phyloP scores from a whole-genome alignment of 1,284 basidiomycete genomes.

The Puccinia novopanici region DNA sequence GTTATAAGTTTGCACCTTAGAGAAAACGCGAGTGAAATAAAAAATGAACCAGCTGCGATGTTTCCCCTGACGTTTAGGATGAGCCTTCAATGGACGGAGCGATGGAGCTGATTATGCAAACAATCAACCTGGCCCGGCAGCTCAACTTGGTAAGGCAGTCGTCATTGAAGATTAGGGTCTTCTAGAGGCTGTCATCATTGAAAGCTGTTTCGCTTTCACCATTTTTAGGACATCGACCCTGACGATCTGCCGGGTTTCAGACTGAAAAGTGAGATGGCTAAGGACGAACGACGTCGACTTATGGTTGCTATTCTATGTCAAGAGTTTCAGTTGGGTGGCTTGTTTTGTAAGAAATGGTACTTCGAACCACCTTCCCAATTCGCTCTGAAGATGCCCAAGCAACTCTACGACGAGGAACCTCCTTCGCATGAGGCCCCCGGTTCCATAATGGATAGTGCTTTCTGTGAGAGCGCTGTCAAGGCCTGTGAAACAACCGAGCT shows the following conservation, averaged over 20 bases:
- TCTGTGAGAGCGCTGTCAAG: neutral
- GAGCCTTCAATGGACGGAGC: constrained; percentile 25
- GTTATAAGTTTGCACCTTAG: neutral
- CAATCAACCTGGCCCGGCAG: constrained; percentile 22
- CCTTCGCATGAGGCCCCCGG: neutral
- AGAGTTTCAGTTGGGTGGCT: constrained; percentile 39
- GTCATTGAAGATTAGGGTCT: neutral
- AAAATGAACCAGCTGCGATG: too few relatives aligned
- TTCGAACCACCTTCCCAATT: constrained; percentile 32
- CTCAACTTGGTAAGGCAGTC: constrained; percentile 31
- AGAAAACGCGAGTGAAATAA: neutral
- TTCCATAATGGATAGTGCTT: neutral
- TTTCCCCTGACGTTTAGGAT: neutral
- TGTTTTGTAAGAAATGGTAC: constrained; percentile 28
- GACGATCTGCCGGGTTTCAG: constrained; percentile 24
- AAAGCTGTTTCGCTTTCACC: neutral
- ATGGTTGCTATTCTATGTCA: constrained; percentile 36
- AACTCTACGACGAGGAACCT: constrained; percentile 13
- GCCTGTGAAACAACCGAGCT: neutral
- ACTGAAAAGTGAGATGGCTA: neutral
- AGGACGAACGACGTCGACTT: constrained; percentile 26
- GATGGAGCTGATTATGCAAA: constrained; percentile 19
- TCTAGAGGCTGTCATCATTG: neutral
- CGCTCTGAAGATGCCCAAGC: constrained; percentile 17
- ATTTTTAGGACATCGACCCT: constrained; percentile 30